phyloP scores from a whole-genome alignment of 192 early-diverging fungal species.

The Linnemannia schmuckeri region DNA sequence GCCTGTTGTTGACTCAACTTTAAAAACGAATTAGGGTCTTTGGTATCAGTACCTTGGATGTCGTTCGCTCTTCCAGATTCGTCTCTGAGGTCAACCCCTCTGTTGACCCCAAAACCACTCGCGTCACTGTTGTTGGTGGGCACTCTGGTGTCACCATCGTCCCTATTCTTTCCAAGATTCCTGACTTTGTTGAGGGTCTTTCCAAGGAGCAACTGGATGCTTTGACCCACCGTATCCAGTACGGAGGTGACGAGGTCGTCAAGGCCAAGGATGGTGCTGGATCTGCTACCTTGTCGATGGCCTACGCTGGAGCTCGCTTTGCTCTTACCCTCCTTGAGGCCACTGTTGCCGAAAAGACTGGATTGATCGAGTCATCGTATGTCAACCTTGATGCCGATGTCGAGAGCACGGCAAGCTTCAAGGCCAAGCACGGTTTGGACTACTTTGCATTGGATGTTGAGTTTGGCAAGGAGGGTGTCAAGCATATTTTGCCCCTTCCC shows the following conservation, averaged over 20 bases:
- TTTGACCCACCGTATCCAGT: slow-evolving; percentile 97
- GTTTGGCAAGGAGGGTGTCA: slow-evolving; percentile 87
- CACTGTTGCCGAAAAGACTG: slow-evolving; percentile 79
- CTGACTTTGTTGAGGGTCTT: slow-evolving; percentile 69
- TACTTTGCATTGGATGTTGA: slow-evolving; percentile 87
- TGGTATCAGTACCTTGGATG: slow-evolving; percentile 97
- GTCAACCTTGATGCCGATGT: slow-evolving; percentile 79
- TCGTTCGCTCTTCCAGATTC: slow-evolving; percentile 97
- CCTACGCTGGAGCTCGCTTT: slow-evolving; percentile 91
- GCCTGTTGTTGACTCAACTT: not conserved
- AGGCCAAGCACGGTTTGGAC: slow-evolving; percentile 61
- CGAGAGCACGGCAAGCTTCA: slow-evolving; percentile 21
- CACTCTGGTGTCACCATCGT: slow-evolving; percentile 98
- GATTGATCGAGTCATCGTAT: slow-evolving; percentile 91
- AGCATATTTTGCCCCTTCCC: slow-evolving; percentile 88
- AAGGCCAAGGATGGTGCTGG: slow-evolving; percentile 98
- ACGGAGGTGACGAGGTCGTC: slow-evolving; percentile 99
- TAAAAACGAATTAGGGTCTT: slow-evolving; percentile 80
- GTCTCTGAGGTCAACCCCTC: slow-evolving; percentile 83
- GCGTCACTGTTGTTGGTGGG: slow-evolving; percentile 93
- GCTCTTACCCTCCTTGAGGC: slow-evolving; percentile 90
- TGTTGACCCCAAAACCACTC: slow-evolving; percentile 76
- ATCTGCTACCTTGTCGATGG: slow-evolving; percentile 93
- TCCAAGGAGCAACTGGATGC: slow-evolving; percentile 89
- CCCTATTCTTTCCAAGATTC: slow-evolving; percentile 90